These are phyloP conservation scores for Naganishia albida DNA, from an alignment of 1,284 basidiomycete genomes.

Conservation along the genomic window DNA sequence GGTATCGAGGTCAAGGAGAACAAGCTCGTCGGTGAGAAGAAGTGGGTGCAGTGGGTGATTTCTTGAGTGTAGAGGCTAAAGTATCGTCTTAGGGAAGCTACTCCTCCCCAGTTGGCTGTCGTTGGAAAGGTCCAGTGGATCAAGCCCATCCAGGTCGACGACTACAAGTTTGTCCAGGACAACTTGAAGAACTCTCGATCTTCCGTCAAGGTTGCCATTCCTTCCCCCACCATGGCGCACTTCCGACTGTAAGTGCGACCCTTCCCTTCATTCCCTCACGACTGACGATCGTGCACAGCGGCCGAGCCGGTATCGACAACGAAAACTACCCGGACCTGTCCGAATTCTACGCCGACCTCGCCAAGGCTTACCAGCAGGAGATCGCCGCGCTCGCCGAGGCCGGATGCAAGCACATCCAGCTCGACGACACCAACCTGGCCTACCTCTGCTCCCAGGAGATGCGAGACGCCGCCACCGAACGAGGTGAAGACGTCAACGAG, in stretches of 20 bases:
- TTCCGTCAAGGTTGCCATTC: constrained; percentile 44
- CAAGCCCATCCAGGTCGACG: constrained; percentile 41
- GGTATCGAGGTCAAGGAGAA: constrained; percentile 42
- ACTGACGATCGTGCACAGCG: constrained; percentile 24
- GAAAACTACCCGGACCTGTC: constrained; percentile 37
- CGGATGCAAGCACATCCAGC: constrained; percentile 52
- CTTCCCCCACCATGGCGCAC: constrained; percentile 40
- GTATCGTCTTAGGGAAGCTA: constrained; percentile 17
- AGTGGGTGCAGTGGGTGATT: constrained; percentile 7
- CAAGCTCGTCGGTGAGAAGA: constrained; percentile 40
- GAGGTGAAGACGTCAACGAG: constrained; percentile 39
- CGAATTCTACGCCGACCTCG: constrained; percentile 32
- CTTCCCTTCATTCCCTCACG: background rate
- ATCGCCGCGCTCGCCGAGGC: constrained; percentile 69
- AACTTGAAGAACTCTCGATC: constrained; percentile 35
- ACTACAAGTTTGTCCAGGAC: constrained; percentile 41
- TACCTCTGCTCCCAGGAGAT: constrained; percentile 38
- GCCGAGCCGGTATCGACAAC: constrained; percentile 41
- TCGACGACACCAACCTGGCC: constrained; percentile 34
- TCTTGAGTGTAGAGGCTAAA: background rate
- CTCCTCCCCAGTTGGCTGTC: constrained; percentile 37
- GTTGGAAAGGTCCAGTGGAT: constrained; percentile 40
- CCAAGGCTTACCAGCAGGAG: constrained; percentile 66
- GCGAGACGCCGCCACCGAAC: constrained; percentile 38
- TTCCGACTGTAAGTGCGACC: constrained; percentile 26